Evolutionary conservation across 768 basidiomycete genomes (phyloP).

Genomic region (Kwoniella pini): DNA sequence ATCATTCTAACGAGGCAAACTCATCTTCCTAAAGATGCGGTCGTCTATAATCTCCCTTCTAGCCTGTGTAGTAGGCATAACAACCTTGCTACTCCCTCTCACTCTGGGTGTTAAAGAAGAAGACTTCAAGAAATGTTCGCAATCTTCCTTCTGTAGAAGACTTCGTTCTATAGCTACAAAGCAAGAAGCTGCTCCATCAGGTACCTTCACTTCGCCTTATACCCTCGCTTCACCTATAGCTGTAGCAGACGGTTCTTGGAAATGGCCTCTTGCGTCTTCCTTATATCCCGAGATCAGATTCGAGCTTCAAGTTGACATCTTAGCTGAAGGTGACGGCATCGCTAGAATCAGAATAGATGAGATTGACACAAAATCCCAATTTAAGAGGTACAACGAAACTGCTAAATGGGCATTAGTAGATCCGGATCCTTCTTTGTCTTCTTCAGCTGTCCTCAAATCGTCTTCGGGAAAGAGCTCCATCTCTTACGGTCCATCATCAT

Average conservation of each 20-base stretch:
- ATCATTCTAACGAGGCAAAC: too few species aligned
- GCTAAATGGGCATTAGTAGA: conserved; percentile 80
- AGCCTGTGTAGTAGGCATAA: not conserved
- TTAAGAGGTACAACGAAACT: conserved; percentile 88
- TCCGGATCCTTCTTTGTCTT: conserved; percentile 63
- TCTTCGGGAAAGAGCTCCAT: conserved; percentile 57
- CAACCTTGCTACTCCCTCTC: not conserved
- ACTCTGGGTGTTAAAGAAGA: conserved; percentile 58
- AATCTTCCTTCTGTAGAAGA: conserved; percentile 90
- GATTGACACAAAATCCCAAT: conserved; percentile 62
- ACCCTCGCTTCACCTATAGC: conserved; percentile 59
- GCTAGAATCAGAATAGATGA: conserved; percentile 94
- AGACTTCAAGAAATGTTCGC: conserved; percentile 94
- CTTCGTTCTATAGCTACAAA: conserved; percentile 80
- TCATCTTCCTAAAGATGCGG: too few species aligned
- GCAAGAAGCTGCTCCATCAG: conserved; percentile 60
- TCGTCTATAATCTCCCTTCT: not conserved
- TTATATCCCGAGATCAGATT: conserved; percentile 84
- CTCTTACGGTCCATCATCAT: conserved; percentile 65
- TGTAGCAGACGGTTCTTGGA: conserved; percentile 57
- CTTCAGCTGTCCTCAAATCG: conserved; percentile 21
- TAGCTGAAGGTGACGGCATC: conserved; percentile 71
- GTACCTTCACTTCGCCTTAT: conserved; percentile 83
- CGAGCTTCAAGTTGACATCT: conserved; percentile 75
- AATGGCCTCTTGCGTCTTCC: conserved; percentile 72